phyloP scores from a whole-genome alignment of 1,139 yeast genomes.

The Candida sp. region DNA sequence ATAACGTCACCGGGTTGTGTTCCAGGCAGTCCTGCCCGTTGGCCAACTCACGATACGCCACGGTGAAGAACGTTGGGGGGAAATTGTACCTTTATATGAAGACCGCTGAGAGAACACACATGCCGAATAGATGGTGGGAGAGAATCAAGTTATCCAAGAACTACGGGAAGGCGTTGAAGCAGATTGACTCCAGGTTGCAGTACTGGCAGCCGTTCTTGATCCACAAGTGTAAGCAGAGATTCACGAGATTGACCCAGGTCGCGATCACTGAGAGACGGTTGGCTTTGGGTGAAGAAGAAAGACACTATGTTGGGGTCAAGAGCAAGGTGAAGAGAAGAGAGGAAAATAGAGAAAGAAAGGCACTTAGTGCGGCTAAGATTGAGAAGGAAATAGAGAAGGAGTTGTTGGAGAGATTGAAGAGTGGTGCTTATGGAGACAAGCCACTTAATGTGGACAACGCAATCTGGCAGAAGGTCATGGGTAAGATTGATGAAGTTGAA shows the following conservation, averaged over 20 bases:
- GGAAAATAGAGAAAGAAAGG: conserved; percentile 93
- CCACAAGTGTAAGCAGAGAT: conserved; percentile 94
- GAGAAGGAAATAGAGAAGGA: conserved; percentile 98
- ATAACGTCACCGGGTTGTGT: conserved; percentile 91
- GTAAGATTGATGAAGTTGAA: conserved; percentile 63
- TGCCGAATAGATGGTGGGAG: conserved; percentile 95
- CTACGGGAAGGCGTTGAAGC: conserved; percentile 84
- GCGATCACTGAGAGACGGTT: conserved; percentile 96
- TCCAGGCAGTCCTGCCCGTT: conserved; percentile 93
- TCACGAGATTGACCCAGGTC: conserved; percentile 93
- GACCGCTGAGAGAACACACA: conserved; percentile 96
- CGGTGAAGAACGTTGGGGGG: conserved; percentile 90
- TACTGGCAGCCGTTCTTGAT: conserved; percentile 94
- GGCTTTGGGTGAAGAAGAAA: conserved; percentile 89
- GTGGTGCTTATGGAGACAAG: conserved; percentile 98
- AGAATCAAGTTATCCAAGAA: conserved; percentile 88
- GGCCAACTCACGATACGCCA: conserved; percentile 96
- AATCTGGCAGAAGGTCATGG: conserved; percentile 94
- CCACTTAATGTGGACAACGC: conserved; percentile 96
- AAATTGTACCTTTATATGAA: conserved; percentile 91
- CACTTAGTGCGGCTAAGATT: conserved; percentile 94
- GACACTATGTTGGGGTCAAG: conserved; percentile 90
- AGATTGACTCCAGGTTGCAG: conserved; percentile 82
- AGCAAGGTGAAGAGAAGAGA: conserved; percentile 96
- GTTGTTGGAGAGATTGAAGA: conserved; percentile 88